phyloP scores from a whole-genome alignment of 495 filamentous ascomycete species.

The Lasiosphaeria ovina region DNA sequence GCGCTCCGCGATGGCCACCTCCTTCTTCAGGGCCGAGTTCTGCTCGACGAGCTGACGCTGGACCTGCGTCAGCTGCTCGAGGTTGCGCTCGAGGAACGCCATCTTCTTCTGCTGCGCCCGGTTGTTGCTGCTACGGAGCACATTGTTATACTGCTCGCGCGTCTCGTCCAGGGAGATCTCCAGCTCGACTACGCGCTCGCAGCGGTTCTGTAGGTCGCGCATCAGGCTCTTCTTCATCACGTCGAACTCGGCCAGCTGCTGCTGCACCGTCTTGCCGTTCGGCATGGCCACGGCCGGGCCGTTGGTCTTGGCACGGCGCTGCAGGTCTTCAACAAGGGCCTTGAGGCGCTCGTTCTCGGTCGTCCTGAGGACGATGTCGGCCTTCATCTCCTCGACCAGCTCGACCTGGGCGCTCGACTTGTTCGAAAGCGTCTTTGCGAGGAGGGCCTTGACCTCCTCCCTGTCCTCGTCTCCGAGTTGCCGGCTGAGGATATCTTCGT shows the following conservation, averaged over 20 bases:
- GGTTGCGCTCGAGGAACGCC: constrained; percentile 96
- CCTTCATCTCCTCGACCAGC: constrained; percentile 68
- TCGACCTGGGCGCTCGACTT: constrained; percentile 69
- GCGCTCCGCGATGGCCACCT: constrained; percentile 96
- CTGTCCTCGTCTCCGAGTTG: constrained; percentile 75
- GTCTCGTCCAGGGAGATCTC: constrained; percentile 97
- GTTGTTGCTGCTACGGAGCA: constrained; percentile 92
- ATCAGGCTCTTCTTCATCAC: constrained; percentile 99
- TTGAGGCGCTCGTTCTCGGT: constrained; percentile 77
- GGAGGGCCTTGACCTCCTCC: constrained; percentile 74
- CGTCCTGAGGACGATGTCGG: constrained; percentile 66
- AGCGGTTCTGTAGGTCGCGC: constrained; percentile 97
- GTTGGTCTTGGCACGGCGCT: constrained; percentile 63
- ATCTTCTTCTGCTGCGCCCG: constrained; percentile 99
- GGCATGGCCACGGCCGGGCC: constrained; percentile 54
- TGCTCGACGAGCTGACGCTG: constrained; percentile 97
- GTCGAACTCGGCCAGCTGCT: constrained; percentile 97
- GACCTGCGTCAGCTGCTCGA: constrained; percentile 95
- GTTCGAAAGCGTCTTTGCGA: constrained; percentile 72
- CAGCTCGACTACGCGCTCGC: constrained; percentile 94
- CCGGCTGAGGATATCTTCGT: constrained; percentile 76
- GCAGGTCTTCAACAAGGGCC: constrained; percentile 69
- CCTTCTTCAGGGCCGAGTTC: constrained; percentile 94
- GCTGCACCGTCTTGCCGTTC: constrained; percentile 90
- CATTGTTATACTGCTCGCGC: constrained; percentile 97